A percentile compares a stretch with the other conserved stretches of the same genome.
Evolutionary conservation across 352 stramenopile species (phyloP).

Genomic region (Achlya hypogyna): DNA sequence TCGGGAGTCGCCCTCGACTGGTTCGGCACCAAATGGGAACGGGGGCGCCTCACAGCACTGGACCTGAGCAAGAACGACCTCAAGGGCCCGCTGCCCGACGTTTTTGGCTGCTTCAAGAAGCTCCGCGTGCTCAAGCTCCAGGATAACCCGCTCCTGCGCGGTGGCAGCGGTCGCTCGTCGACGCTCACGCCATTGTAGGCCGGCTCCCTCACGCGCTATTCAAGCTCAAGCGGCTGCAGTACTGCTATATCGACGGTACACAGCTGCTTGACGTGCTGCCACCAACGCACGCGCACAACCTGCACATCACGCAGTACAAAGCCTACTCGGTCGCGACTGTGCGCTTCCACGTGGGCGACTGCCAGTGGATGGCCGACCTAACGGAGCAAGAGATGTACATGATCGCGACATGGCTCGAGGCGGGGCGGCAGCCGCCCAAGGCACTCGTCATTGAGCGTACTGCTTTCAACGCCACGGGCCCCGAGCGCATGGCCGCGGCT

Average conservation of each 20-base stretch:
- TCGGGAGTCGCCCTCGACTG: not conserved
- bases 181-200: conserved; percentile 1
- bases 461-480: conserved; percentile 48
- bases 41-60: conserved; percentile 49
- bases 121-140: conserved; percentile 49
- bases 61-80: conserved; percentile 46
- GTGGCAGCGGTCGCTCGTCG: conserved; percentile 21
- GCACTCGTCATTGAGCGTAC: conserved; percentile 27
- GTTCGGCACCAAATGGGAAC: conserved; percentile 42
- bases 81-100: conserved; percentile 31
- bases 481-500: conserved; percentile 45
- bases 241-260: conserved; percentile 59
- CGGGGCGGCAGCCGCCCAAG: conserved; percentile 14
- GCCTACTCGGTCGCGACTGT: conserved; percentile 26
- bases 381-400: conserved; percentile 46
- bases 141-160: conserved; percentile 38
- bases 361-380: conserved; percentile 42
- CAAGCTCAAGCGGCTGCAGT: conserved; percentile 33
- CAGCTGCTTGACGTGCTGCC: conserved; percentile 35
- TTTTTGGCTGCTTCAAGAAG: conserved; percentile 35
- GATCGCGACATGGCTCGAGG: conserved; percentile 39
- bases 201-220: not conserved
- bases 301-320: conserved; percentile 53
- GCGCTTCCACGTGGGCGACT: conserved; percentile 32
- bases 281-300: conserved; percentile 35